Conservation (phyloP, 2,329 filamentous ascomycete genomes). For the Rutstroemia sp. region DNA sequence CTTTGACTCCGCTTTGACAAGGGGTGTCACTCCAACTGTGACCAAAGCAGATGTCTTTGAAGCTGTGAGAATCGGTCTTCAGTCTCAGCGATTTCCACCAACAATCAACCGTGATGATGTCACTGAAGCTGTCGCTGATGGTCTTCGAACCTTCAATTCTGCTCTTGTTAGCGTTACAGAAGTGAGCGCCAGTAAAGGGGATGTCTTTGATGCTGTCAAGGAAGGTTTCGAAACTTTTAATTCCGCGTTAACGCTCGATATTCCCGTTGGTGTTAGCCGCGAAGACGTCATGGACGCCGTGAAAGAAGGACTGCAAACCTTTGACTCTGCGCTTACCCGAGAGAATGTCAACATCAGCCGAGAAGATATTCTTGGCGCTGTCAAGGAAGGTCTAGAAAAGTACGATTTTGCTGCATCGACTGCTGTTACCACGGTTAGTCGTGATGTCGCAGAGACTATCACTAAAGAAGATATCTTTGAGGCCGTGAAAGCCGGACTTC, state of each 20-base stretch:
- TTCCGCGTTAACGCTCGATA: constrained; percentile 50
- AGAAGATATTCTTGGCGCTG: constrained; percentile 55
- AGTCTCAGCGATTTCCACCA: constrained; percentile 69
- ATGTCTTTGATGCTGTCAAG: constrained; percentile 50
- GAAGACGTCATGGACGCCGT: constrained; percentile 85
- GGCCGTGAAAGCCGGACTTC: constrained; percentile 52
- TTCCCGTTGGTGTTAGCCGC: constrained; percentile 51
- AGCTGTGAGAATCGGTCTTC: constrained; percentile 66
- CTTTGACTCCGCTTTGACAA: constrained; percentile 35
- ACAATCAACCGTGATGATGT: constrained; percentile 53
- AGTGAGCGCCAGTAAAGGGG: constrained; percentile 45
- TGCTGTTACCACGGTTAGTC: constrained; percentile 33
- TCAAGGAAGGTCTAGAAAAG: constrained; percentile 63
- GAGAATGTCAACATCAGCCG: constrained; percentile 53
- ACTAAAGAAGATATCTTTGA: constrained; percentile 48
- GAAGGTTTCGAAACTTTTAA: constrained; percentile 48
- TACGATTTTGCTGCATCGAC: constrained; percentile 39
- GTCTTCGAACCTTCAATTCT: constrained; percentile 45
- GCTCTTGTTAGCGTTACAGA: constrained; percentile 53
- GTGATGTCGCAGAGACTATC: constrained; percentile 49
- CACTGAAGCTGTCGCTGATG: constrained; percentile 55
- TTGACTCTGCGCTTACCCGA: constrained; percentile 55
- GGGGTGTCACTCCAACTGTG: constrained; percentile 39
- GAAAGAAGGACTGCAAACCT: constrained; percentile 68
- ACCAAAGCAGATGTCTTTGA: constrained; percentile 78